Conservation (phyloP, 148 eudicot species). For the Cornus suecica region DNA sequence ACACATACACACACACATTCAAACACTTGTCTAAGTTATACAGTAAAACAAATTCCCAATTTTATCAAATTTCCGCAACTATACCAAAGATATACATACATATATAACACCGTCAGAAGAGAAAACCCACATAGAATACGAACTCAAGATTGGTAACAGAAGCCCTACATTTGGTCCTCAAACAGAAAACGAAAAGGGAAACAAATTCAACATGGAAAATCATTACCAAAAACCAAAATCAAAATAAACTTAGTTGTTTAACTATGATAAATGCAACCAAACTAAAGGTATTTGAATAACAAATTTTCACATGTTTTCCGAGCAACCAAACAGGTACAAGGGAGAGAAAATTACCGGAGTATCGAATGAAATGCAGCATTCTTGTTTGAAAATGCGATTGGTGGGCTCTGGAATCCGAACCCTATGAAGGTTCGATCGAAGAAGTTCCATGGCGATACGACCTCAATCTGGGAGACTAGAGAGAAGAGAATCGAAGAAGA, state of each 20-base stretch:
- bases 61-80: no score
- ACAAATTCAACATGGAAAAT: background rate
- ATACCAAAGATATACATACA: no score
- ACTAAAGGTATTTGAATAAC: background rate
- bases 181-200: background rate
- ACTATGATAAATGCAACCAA: background rate
- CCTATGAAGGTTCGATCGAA: conserved; percentile 71
- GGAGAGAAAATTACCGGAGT: conserved; percentile 55
- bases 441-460: conserved; percentile 53
- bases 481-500: background rate
- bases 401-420: conserved; percentile 96
- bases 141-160: background rate
- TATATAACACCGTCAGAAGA: no score
- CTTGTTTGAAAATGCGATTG: conserved; percentile 88
- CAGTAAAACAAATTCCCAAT: background rate
- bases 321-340: conserved; percentile 13
- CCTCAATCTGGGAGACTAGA: background rate
- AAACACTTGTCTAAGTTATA: background rate
- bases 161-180: background rate
- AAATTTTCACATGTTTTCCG: background rate
- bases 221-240: background rate
- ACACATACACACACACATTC: no score
- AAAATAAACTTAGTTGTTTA: background rate
- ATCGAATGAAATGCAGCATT: conserved; percentile 92
- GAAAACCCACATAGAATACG: background rate